phyloP scores from a whole-genome alignment of 2,329 filamentous ascomycete species.

The Penicillium palitans region DNA sequence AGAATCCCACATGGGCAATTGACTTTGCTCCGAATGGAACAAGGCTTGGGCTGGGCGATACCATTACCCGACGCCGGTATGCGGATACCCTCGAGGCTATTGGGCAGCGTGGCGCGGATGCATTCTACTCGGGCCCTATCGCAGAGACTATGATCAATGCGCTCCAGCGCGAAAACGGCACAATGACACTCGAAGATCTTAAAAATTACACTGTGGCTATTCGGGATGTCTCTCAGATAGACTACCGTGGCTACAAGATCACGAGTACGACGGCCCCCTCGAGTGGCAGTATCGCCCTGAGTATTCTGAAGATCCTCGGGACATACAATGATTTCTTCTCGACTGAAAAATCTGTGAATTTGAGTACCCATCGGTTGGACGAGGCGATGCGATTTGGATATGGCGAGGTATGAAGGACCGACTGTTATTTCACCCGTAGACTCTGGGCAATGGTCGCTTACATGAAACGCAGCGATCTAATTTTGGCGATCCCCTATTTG shows the following conservation, averaged over 20 bases:
- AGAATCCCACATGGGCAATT: conserved; percentile 76
- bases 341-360: conserved; percentile 53
- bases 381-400: conserved; percentile 92
- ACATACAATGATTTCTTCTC: conserved; percentile 68
- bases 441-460: conserved; percentile 12
- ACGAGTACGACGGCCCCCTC: conserved; percentile 68
- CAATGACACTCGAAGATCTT: conserved; percentile 79
- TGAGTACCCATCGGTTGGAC: conserved; percentile 78
- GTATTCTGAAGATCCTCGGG: conserved; percentile 78
- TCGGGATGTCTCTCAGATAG: conserved; percentile 62
- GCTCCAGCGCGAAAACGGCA: conserved; percentile 71
- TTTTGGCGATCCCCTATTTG: conserved; percentile 79
- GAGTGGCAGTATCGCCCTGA: conserved; percentile 73
- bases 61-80: conserved; percentile 77
- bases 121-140: conserved; percentile 72
- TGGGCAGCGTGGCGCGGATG: conserved; percentile 68
- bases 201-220: conserved; percentile 68
- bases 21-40: conserved; percentile 87
- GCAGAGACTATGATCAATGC: conserved; percentile 71
- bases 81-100: conserved; percentile 77
- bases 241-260: conserved; percentile 70
- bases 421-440: background rate
- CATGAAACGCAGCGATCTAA: conserved; percentile 58
- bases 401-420: conserved; percentile 49
- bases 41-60: conserved; percentile 69